Conservation (phyloP, 129 eudicot species). For the carrot (Daucus carota) region DNA sequence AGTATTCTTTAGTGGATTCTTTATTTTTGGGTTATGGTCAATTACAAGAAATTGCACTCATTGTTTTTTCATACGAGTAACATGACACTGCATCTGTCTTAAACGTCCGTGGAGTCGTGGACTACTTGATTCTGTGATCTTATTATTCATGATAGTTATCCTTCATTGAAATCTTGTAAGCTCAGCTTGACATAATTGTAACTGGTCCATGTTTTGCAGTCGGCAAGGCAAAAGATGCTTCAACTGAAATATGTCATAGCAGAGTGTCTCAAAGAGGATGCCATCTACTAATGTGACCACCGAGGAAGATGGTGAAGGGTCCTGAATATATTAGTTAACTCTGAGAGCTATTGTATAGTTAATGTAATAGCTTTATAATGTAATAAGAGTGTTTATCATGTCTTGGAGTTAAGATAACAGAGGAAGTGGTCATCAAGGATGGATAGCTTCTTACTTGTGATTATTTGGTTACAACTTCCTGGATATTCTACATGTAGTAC, state of each 20-base stretch:
- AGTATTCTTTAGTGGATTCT: not conserved
- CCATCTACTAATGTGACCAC: slow-evolving; percentile 28
- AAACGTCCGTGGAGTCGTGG: slow-evolving; percentile 10
- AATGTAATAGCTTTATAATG: not conserved
- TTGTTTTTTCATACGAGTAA: not conserved
- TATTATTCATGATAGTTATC: not conserved
- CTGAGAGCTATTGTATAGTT: not conserved
- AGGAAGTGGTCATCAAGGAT: not conserved
- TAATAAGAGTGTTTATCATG: not conserved
- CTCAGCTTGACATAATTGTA: slow-evolving; percentile 3
- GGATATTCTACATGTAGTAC: not conserved
- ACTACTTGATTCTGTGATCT: slow-evolving; percentile 9
- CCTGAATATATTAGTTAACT: not conserved
- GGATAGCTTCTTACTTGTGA: not conserved
- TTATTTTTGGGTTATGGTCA: not conserved
- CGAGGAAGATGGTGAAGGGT: not conserved
- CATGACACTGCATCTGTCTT: not conserved
- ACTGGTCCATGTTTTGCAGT: slow-evolving; percentile 36
- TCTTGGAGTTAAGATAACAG: not conserved
- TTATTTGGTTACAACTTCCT: not conserved
- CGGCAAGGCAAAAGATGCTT: slow-evolving; percentile 62
- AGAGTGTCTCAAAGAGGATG: slow-evolving; percentile 50
- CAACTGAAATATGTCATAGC: slow-evolving; percentile 49
- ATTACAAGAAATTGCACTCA: not conserved
- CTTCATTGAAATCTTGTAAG: not conserved